Conservation (phyloP, 1,284 basidiomycete genomes). For the Pseudozyma thailandica region DNA sequence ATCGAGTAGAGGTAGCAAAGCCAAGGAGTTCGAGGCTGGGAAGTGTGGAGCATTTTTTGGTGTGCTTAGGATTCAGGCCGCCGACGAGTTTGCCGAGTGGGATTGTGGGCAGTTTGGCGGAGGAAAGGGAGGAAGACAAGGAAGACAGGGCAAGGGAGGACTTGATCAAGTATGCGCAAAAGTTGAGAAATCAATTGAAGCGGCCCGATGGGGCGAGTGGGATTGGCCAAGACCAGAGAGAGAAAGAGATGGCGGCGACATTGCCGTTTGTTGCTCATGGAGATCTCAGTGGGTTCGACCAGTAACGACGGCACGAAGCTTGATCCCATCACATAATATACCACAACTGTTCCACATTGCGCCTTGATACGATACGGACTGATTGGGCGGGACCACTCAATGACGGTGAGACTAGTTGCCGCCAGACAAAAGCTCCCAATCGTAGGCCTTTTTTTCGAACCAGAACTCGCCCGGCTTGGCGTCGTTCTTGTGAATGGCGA, state of each 20-base stretch:
- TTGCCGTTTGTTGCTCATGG: slow-evolving; percentile 43
- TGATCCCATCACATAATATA: not conserved
- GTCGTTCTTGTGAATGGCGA: slow-evolving; percentile 51
- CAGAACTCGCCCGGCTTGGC: slow-evolving; percentile 49
- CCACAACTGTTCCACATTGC: too few relatives aligned
- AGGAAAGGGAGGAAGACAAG: not conserved
- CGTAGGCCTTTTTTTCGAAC: slow-evolving; percentile 28
- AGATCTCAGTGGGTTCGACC: slow-evolving; percentile 44
- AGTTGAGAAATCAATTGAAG: slow-evolving; percentile 21
- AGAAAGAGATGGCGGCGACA: slow-evolving; percentile 22
- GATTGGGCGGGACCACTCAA: too few relatives aligned
- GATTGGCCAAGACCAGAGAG: slow-evolving; percentile 1
- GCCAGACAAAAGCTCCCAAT: slow-evolving; percentile 25
- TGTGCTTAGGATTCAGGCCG: slow-evolving; percentile 70
- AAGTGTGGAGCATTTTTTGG: slow-evolving; percentile 72
- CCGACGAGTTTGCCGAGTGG: slow-evolving; percentile 28
- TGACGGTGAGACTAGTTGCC: not conserved
- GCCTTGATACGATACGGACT: too few relatives aligned
- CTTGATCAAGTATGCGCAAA: slow-evolving; percentile 32
- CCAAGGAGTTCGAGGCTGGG: slow-evolving; percentile 64
- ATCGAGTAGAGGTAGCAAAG: slow-evolving; percentile 68
- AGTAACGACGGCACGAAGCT: not conserved
- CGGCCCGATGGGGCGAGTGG: slow-evolving; percentile 3
- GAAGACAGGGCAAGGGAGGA: slow-evolving; percentile 28
- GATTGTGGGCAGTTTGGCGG: slow-evolving; percentile 20